A percentile compares a stretch with the other conserved stretches of the same genome.
phyloP scores from a whole-genome alignment of 2,329 filamentous ascomycete genomes.

The Aspergillus puulaauensis region DNA sequence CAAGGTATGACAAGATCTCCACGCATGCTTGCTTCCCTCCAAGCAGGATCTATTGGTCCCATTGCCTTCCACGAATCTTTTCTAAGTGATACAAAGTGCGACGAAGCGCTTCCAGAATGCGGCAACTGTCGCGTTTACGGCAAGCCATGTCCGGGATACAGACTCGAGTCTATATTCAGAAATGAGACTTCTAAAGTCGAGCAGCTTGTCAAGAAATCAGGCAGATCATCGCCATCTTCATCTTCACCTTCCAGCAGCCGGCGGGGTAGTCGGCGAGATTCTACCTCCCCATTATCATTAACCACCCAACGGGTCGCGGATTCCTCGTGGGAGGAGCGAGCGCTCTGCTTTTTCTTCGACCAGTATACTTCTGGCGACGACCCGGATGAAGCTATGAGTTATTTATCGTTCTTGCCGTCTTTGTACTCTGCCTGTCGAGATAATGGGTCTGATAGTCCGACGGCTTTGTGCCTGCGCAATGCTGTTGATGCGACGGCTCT shows the following conservation, averaged over 20 bases:
- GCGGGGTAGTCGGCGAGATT: background rate
- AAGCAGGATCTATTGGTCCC: background rate
- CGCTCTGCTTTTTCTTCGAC: constrained; percentile 43
- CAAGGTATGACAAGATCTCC: constrained; percentile 30
- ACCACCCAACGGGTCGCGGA: constrained; percentile 25
- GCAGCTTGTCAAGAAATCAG: constrained; percentile 25
- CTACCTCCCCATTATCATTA: constrained; percentile 8
- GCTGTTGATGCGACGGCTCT: constrained; percentile 38
- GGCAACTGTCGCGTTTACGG: constrained; percentile 38
- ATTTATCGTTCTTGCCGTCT: constrained; percentile 37
- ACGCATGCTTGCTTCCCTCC: background rate
- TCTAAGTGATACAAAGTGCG: constrained; percentile 29
- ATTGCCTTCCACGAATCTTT: background rate
- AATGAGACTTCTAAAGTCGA: constrained; percentile 35
- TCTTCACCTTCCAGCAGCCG: background rate
- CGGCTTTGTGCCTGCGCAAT: constrained; percentile 30
- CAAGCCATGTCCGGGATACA: constrained; percentile 38
- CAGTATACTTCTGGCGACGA: constrained; percentile 35
- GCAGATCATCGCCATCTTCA: background rate
- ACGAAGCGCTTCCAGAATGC: constrained; percentile 37
- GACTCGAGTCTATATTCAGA: constrained; percentile 34
- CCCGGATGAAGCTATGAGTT: constrained; percentile 26
- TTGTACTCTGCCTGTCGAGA: constrained; percentile 33
- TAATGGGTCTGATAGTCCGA: constrained; percentile 13
- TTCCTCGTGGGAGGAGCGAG: constrained; percentile 36